Evolutionary conservation across 345 rosid species (phyloP).

Genomic region (Combretum micranthum): DNA sequence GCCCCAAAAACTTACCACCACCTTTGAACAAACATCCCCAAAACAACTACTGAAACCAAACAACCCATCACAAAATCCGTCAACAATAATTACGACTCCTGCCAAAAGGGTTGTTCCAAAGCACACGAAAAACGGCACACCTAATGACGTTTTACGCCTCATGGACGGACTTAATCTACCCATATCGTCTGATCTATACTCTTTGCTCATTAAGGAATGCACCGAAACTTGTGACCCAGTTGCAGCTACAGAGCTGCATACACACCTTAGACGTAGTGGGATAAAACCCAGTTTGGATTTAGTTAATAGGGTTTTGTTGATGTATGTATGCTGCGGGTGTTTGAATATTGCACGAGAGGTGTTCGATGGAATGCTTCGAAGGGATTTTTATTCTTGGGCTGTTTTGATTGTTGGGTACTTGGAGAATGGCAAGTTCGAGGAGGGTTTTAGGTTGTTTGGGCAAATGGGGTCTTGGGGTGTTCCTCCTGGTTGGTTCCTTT

Average conservation of each 20-base stretch:
- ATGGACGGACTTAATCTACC: constrained; percentile 47
- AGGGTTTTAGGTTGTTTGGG: constrained; percentile 32
- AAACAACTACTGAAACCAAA: no score
- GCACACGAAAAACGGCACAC: constrained; percentile 5
- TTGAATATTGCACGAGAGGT: constrained; percentile 35
- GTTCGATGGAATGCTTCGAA: constrained; percentile 59
- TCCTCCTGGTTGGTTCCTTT: constrained; percentile 35
- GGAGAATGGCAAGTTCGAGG: constrained; percentile 30
- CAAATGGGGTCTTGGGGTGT: constrained; percentile 27
- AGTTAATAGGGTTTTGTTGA: constrained; percentile 38
- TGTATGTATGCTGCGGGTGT: constrained; percentile 43
- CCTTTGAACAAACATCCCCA: no score
- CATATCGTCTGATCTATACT: constrained; percentile 38
- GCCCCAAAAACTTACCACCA: no score
- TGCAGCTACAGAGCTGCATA: constrained; percentile 42
- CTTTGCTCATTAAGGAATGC: constrained; percentile 55
- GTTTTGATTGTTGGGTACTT: constrained; percentile 38
- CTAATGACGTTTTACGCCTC: constrained; percentile 38
- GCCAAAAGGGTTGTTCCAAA: no score
- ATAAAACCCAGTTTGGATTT: constrained; percentile 25
- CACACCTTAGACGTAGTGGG: constrained; percentile 26
- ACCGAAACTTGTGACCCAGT: constrained; percentile 24
- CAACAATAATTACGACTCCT: no score
- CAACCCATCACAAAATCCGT: no score
- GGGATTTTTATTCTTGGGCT: constrained; percentile 54